Conservation (phyloP, 805 yeast species). For the Kodamaea leandrae region DNA sequence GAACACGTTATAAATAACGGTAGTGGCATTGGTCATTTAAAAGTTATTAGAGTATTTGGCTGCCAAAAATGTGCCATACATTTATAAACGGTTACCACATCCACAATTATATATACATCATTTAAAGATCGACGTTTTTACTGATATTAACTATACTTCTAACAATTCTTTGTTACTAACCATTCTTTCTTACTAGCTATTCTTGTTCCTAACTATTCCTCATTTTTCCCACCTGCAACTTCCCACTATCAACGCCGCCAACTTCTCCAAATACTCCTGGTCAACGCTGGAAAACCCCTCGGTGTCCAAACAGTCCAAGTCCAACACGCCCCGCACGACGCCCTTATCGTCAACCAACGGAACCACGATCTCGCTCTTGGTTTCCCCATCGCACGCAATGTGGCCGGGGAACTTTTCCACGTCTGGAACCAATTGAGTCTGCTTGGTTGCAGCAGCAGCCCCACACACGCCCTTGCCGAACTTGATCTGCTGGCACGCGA, state of each 20-base stretch:
- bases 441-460: conserved; percentile 56
- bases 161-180: no score
- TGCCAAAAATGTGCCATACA: no score
- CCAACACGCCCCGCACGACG: conserved; percentile 69
- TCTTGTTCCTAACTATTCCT: neutral
- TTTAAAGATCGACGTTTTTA: no score
- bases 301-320: conserved; percentile 70
- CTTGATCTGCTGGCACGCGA: conserved; percentile 83
- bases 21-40: no score
- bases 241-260: conserved; percentile 50
- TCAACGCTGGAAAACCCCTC: conserved; percentile 72
- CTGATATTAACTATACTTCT: no score
- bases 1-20: no score
- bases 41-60: no score
- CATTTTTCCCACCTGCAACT: conserved; percentile 6
- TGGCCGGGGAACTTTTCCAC: conserved; percentile 85
- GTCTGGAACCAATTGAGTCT: conserved; percentile 74
- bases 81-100: no score
- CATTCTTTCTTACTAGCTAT: no score
- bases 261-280: conserved; percentile 51
- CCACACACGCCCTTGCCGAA: conserved; percentile 94
- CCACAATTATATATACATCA: no score
- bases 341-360: conserved; percentile 48
- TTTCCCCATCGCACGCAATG: conserved; percentile 96
- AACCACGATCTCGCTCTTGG: conserved; percentile 89